These are phyloP conservation scores for Alisma plantagoaquatica DNA, from an alignment of 106 monocot species.

Conservation along the genomic window DNA sequence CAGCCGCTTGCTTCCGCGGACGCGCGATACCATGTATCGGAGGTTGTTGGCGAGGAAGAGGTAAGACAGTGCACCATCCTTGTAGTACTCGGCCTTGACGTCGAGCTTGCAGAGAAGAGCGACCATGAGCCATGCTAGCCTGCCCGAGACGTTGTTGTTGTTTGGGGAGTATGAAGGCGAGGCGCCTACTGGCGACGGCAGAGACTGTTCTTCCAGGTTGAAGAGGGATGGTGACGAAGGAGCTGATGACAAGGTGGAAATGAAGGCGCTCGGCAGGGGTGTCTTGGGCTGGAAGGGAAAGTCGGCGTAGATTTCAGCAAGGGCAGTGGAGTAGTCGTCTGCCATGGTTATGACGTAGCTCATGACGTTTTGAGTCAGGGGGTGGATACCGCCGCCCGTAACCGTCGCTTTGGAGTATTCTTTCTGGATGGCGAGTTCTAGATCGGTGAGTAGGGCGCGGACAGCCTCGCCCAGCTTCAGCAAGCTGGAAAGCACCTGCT, in stretches of 20 bases:
- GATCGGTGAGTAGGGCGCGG: conserved; percentile 20
- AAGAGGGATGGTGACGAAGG: background rate
- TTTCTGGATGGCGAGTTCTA: conserved; percentile 42
- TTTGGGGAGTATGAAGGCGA: no score
- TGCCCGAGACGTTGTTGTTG: background rate
- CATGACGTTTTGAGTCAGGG: conserved; percentile 34
- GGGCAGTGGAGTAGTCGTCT: conserved; percentile 25
- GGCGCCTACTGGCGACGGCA: no score
- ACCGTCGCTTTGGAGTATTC: conserved; percentile 22
- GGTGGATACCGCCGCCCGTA: conserved; percentile 29
- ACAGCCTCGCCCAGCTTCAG: conserved; percentile 27
- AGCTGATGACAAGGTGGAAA: conserved; percentile 1
- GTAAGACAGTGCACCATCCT: conserved; percentile 25
- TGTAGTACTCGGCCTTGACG: conserved; percentile 22
- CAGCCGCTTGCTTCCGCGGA: conserved; percentile 17
- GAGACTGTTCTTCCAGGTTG: background rate
- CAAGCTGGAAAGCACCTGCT: conserved; percentile 19
- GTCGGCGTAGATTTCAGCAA: conserved; percentile 26
- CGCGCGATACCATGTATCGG: conserved; percentile 29
- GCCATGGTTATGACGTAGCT: conserved; percentile 40
- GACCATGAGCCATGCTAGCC: conserved; percentile 34
- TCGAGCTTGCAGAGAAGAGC: conserved; percentile 50
- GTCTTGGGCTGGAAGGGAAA: conserved; percentile 1
- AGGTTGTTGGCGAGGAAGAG: conserved; percentile 53
- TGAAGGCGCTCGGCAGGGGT: background rate